These are phyloP conservation scores for Pyrenula massariospora DNA, from an alignment of 495 filamentous ascomycete species.

Conservation along the genomic window DNA sequence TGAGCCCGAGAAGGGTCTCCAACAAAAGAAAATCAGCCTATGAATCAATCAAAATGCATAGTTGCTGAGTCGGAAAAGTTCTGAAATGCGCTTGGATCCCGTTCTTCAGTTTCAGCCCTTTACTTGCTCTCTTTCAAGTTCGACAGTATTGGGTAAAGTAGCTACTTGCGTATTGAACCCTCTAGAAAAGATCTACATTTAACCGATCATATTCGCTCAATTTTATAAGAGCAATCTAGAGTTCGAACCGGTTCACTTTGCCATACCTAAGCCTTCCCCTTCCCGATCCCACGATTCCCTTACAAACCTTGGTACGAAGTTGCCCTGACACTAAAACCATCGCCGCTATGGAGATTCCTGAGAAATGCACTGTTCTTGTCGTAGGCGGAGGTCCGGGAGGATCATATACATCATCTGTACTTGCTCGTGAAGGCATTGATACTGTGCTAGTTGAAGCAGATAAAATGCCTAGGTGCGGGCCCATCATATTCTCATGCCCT, in stretches of 20 bases:
- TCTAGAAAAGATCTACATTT: too few species aligned
- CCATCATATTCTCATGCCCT: neutral
- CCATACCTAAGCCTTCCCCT: neutral
- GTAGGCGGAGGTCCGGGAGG: constrained; percentile 36
- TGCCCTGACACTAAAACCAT: neutral
- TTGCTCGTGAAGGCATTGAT: constrained; percentile 33
- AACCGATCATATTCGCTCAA: neutral
- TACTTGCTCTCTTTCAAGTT: too few species aligned
- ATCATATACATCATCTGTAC: constrained; percentile 27
- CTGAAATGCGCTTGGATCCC: too few species aligned
- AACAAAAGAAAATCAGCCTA: too few species aligned
- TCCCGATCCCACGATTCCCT: neutral
- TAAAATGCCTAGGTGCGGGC: constrained; percentile 25
- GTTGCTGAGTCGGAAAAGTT: too few species aligned
- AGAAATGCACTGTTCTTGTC: constrained; percentile 27
- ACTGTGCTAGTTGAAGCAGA: constrained; percentile 32
- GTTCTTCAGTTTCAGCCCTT: too few species aligned
- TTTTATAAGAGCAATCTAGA: neutral
- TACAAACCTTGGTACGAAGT: neutral
- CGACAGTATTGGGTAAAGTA: too few species aligned
- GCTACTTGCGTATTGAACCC: too few species aligned
- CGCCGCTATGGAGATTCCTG: constrained; percentile 13
- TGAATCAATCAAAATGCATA: too few species aligned
- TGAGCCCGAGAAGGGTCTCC: too few species aligned
- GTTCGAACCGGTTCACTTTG: neutral